Evolutionary conservation across 2,329 filamentous ascomycete species (phyloP).

Genomic region (Allantophomopsis cytisporea): DNA sequence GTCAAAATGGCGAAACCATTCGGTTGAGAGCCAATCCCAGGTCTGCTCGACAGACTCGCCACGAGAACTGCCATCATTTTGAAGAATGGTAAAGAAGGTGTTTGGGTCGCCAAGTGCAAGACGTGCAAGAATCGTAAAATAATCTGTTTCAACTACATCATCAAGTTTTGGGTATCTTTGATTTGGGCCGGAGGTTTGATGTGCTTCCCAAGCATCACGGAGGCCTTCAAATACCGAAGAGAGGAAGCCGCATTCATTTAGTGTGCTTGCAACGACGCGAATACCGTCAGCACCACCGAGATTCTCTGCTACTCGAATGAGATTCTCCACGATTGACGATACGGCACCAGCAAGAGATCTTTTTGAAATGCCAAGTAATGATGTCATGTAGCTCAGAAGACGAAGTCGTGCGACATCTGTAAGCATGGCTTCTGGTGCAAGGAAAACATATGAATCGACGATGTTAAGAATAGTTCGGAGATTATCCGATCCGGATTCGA

Average conservation of each 20-base stretch:
- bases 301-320: slow-evolving; percentile 48
- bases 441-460: slow-evolving; percentile 55
- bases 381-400: slow-evolving; percentile 33
- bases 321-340: slow-evolving; percentile 46
- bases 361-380: slow-evolving; percentile 34
- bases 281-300: slow-evolving; percentile 49
- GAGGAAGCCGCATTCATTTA: slow-evolving; percentile 50
- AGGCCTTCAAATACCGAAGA: slow-evolving; percentile 51
- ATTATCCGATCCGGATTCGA: slow-evolving; percentile 52
- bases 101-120: slow-evolving; percentile 62
- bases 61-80: slow-evolving; percentile 34
- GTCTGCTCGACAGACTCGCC: slow-evolving; percentile 28
- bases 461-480: slow-evolving; percentile 48
- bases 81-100: slow-evolving; percentile 42
- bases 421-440: slow-evolving; percentile 55
- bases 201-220: slow-evolving; percentile 56
- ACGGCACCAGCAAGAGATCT: slow-evolving; percentile 45
- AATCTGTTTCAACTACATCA: slow-evolving; percentile 69
- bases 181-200: slow-evolving; percentile 73
- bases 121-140: slow-evolving; percentile 70
- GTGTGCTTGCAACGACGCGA: slow-evolving; percentile 47
- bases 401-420: slow-evolving; percentile 37
- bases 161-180: slow-evolving; percentile 55
- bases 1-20: slow-evolving; percentile 59
- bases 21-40: slow-evolving; percentile 44